Percentiles rank a stretch among this genome's conserved stretches.
phyloP scores from a whole-genome alignment of 345 rosid genomes.

The Laguncularia racemosa region DNA sequence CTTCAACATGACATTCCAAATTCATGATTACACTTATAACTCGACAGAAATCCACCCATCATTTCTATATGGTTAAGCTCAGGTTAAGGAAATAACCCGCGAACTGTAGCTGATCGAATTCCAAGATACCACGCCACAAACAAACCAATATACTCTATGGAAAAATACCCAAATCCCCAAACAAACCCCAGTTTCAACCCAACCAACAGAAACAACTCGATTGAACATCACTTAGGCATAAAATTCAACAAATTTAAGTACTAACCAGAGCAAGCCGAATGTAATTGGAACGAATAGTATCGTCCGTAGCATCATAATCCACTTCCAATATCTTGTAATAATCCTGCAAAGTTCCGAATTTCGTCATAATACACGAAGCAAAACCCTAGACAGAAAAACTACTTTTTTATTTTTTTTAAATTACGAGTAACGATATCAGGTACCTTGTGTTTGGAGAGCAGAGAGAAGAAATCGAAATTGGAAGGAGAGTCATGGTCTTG shows the following conservation, averaged over 20 bases:
- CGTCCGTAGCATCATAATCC: slow-evolving; percentile 75
- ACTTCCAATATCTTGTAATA: slow-evolving; percentile 82
- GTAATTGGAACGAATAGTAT: slow-evolving; percentile 80
- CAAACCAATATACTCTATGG: too few relatives aligned
- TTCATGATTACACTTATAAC: too few relatives aligned
- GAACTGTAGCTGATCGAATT: too few relatives aligned
- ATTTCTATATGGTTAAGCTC: too few relatives aligned
- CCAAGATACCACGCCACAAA: too few relatives aligned
- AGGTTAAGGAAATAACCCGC: too few relatives aligned
- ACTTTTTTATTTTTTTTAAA: too few relatives aligned
- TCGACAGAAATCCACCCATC: too few relatives aligned
- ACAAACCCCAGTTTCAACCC: too few relatives aligned
- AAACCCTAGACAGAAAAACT: background rate
- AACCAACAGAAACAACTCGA: too few relatives aligned
- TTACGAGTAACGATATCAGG: background rate
- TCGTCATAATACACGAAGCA: slow-evolving; percentile 3
- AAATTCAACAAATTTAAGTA: background rate
- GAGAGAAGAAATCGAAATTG: slow-evolving; percentile 57
- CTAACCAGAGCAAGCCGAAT: slow-evolving; percentile 91
- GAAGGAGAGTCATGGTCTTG: slow-evolving; percentile 27
- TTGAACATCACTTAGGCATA: background rate
- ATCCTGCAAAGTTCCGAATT: slow-evolving; percentile 38
- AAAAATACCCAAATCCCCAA: too few relatives aligned
- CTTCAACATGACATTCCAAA: background rate
- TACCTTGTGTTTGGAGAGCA: slow-evolving; percentile 66